These are phyloP conservation scores for Jackrogersella multiformis DNA, from an alignment of 495 filamentous ascomycete species.

Conservation along the genomic window DNA sequence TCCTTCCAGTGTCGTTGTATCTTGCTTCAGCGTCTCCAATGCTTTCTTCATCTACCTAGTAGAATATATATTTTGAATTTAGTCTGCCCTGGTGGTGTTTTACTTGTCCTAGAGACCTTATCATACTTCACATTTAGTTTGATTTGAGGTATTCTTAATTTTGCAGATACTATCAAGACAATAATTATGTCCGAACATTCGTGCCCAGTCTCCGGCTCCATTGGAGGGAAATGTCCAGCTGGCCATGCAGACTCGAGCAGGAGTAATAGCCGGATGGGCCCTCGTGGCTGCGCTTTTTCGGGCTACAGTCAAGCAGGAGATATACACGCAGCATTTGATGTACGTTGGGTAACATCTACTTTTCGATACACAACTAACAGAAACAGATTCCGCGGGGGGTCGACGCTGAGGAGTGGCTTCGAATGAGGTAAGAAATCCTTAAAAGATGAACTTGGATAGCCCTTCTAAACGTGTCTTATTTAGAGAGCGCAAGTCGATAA, in stretches of 20 bases:
- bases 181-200: slow-evolving; percentile 38
- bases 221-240: slow-evolving; percentile 29
- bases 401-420: slow-evolving; percentile 35
- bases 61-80: slow-evolving; percentile 7
- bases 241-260: slow-evolving; percentile 27
- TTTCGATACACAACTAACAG: slow-evolving; percentile 11
- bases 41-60: slow-evolving; percentile 4
- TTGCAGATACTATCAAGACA: slow-evolving; percentile 18
- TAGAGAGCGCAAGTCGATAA: slow-evolving; percentile 39
- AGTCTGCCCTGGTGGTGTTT: slow-evolving; percentile 35
- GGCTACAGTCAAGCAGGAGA: slow-evolving; percentile 32
- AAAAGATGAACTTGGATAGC: slow-evolving; percentile 1
- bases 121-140: slow-evolving; percentile 17
- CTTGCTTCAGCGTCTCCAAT: background rate
- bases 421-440: slow-evolving; percentile 32
- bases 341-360: slow-evolving; percentile 4
- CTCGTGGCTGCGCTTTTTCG: slow-evolving; percentile 36
- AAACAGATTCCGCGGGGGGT: slow-evolving; percentile 33
- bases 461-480: slow-evolving; percentile 8
- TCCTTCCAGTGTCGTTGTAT: slow-evolving; percentile 10
- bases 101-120: slow-evolving; percentile 34
- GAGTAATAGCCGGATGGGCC: slow-evolving; percentile 33
- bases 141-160: slow-evolving; percentile 8
- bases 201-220: slow-evolving; percentile 35
- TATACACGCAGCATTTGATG: slow-evolving; percentile 35